Evolutionary conservation across 1,284 basidiomycete species (phyloP), one percentile per base, ranked within the genome.

Genomic region (Caloboletus inedulis): DNA sequence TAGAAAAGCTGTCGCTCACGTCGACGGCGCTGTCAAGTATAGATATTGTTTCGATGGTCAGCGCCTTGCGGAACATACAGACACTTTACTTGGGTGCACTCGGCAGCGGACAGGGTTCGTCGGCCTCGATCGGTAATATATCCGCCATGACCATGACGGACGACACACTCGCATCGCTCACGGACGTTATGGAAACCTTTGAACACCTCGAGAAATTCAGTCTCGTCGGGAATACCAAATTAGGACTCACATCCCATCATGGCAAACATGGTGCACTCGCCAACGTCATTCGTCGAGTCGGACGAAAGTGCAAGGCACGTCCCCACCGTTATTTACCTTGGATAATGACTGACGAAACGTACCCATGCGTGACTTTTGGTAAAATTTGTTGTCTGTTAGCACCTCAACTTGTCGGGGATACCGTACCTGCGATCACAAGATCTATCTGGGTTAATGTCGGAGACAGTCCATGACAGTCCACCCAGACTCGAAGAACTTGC

Each of bases 1-100:
- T 86, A 25, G 77, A 81, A 56, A 88, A 88, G 60, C 68, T 88
- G 12, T 78, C 77, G 0, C 64, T 88, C 19, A 85, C 82, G 1
- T 84, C 84, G 0, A 86, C 82, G 0, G 63, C 62, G 7, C 63
- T 82, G 1, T 65, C 75, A 0, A 64, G 68, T 16, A 40, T 58
- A 5, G 76, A 79, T 40, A 57, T 86, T 2, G 48, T 81, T 7
- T 58, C 60, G 2, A 59, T 79, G 0, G 57, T 85, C 6, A 50
- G 69, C 0, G 56, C 60, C 14, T 63, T 82, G 2, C 71, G 74
- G 0, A 61, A 65, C 21, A 63, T 88, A 23, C 74, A 69, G 45
- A 78, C 71, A 0, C 70, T 88, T 6, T 72, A 77, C 7, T 62
- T 87, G n/a, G 86, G 83, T 33, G 84, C 82, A 1, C 67, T 88